Conservation (phyloP, 495 filamentous ascomycete species). For the Neurospora sp. region DNA sequence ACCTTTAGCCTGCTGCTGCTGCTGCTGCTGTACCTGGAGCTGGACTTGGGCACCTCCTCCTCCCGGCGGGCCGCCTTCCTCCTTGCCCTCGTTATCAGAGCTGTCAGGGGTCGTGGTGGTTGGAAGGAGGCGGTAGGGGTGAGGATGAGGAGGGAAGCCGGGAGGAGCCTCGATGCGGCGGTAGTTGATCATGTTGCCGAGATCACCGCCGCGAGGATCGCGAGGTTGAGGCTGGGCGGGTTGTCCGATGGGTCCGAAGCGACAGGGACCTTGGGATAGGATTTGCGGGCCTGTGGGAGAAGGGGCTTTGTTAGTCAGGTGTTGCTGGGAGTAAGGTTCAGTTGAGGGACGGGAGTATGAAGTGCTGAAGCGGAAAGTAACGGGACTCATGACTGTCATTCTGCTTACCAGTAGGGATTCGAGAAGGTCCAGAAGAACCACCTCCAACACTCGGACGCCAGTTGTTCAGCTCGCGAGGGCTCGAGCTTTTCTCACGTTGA, state of each 20-base stretch:
- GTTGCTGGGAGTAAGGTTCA: background rate
- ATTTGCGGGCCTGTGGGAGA: background rate
- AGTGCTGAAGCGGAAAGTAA: background rate
- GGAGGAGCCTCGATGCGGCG: background rate
- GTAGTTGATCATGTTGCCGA: background rate
- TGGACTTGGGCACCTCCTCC: background rate
- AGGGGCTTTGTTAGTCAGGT: background rate
- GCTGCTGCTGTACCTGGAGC: background rate
- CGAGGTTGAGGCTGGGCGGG: background rate
- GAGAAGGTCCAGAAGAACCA: background rate
- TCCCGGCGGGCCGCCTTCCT: background rate
- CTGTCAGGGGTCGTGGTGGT: background rate
- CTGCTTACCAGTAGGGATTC: background rate
- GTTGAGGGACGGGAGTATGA: background rate
- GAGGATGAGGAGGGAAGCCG: background rate
- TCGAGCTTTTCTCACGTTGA: background rate
- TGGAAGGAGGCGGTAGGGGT: background rate
- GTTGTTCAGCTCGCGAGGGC: background rate
- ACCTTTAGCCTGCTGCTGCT: background rate
- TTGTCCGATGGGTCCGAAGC: background rate
- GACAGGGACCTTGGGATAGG: background rate
- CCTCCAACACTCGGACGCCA: background rate
- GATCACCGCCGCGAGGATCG: background rate
- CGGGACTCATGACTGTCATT: background rate
- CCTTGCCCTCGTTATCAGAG: background rate